Evolutionary conservation across 1,284 basidiomycete species (phyloP), one percentile per base, ranked within the genome.

Genomic region (Apiotrichum sp.): DNA sequence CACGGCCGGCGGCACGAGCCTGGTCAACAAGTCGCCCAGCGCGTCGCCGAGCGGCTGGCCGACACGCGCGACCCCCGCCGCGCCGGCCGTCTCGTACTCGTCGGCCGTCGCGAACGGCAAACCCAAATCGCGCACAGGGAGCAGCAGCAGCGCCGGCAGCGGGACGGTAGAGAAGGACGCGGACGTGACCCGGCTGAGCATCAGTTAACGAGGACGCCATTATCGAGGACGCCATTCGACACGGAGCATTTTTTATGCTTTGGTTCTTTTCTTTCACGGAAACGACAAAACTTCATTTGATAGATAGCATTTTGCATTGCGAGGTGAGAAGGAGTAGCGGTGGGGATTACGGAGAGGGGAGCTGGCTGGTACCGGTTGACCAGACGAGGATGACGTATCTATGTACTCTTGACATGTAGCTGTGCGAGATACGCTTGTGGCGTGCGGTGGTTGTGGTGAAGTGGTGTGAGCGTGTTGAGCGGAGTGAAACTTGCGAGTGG

Each of bases 61-160:
- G 40, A 41, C 40, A n/a, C 40, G 40, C 40, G 45, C 45, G 9
- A 46, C 32, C 32, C 31, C 45, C 11, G 11, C 32, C 4, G 13
- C 45, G 4, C 11, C 45, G 11, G 22, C 46, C 6, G 46, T 32
- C 14, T 48, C 47, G 8, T 48, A 48, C 34, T 48, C 47, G 35
- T 48, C 47, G 9, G 47, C 47, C 14, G 47, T 48, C 6, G 47
- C 47, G 13, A 48, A 48, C 47, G 47, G 47, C 47, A 48, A 38
- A 22, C 47, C 47, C 7, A 48, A 48, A 16, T 9, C 14, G 5
- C 47, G 47, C 34, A 48, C 35, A 34, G 47, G 35, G 47, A 48
- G 47, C 47, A 48, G 47, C 47, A 48, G 47, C 47, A 39, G 47
- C 47, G 47, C 29, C 16, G 22, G 22, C 22, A 22, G 22, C 22